A percentile compares a stretch with the other conserved stretches of the same genome.
Conservation (phyloP, 2,329 filamentous ascomycete genomes). For the Aaosphaeria pasadenensis region DNA sequence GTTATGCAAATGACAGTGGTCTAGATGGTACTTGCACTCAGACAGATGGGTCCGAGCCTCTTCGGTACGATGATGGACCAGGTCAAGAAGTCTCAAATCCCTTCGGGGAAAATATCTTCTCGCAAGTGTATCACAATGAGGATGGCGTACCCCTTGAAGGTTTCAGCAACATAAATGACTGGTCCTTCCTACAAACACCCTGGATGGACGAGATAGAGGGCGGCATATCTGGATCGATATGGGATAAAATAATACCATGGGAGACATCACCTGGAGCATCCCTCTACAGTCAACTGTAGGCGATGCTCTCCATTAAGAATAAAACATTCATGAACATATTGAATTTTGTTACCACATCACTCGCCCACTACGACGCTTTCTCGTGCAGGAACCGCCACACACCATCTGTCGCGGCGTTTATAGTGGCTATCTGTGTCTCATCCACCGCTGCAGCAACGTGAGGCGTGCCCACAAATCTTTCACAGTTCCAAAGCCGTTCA, state of each 20-base stretch:
- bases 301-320: conserved; percentile 5
- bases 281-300: conserved; percentile 22
- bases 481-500: not conserved
- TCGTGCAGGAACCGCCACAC: conserved; percentile 6
- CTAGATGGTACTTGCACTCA: not conserved
- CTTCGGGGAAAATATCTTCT: not conserved
- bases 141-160: not conserved
- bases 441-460: conserved; percentile 1
- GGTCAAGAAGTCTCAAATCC: not conserved
- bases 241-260: conserved; percentile 16
- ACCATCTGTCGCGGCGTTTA: not conserved
- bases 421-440: conserved; percentile 11
- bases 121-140: no score
- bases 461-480: not conserved
- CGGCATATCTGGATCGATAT: conserved; percentile 3
- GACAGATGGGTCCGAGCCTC: not conserved
- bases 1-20: no score
- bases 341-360: no score
- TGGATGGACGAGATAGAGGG: not conserved
- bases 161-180: not conserved
- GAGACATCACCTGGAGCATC: conserved; percentile 30
- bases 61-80: not conserved
- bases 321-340: not conserved
- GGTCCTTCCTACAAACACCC: not conserved
- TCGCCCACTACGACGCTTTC: conserved; percentile 1